phyloP scores from a whole-genome alignment of 225 moss, liverwort and hornwort species.

The Thuidium tamariscinum region DNA sequence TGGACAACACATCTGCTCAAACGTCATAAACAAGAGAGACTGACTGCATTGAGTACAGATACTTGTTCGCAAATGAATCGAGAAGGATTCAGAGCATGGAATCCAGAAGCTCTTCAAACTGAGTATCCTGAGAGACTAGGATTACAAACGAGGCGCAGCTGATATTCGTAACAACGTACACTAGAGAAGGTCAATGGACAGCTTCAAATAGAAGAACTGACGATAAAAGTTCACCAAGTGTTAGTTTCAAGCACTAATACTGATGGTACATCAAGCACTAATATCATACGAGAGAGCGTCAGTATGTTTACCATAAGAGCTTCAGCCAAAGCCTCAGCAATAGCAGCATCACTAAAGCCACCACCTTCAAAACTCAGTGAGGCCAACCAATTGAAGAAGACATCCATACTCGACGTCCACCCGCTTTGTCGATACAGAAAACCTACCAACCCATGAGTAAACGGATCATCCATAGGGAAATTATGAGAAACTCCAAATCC shows the following conservation, averaged over 20 bases:
- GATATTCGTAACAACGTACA: background rate
- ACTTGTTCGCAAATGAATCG: background rate
- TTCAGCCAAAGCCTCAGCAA: constrained; percentile 90
- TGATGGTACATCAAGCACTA: background rate
- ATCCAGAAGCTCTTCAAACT: background rate
- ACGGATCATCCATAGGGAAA: background rate
- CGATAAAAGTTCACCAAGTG: background rate
- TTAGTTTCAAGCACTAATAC: background rate
- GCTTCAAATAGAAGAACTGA: background rate
- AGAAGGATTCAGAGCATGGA: background rate
- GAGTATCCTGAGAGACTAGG: background rate
- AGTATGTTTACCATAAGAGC: constrained; percentile 60
- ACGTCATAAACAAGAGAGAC: constrained; percentile 5
- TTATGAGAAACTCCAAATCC: background rate
- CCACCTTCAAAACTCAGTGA: constrained; percentile 67
- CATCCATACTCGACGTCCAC: constrained; percentile 86
- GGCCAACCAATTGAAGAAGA: constrained; percentile 79
- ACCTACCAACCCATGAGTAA: constrained; percentile 23
- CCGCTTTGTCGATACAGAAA: constrained; percentile 65
- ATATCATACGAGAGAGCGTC: background rate
- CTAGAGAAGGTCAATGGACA: background rate
- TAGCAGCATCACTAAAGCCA: constrained; percentile 74
- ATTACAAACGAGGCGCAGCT: background rate
- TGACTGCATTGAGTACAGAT: background rate
- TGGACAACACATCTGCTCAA: constrained; percentile 86